Evolutionary conservation across 2,329 filamentous ascomycete genomes (phyloP).

Genomic region (Ophiobolus disseminans): DNA sequence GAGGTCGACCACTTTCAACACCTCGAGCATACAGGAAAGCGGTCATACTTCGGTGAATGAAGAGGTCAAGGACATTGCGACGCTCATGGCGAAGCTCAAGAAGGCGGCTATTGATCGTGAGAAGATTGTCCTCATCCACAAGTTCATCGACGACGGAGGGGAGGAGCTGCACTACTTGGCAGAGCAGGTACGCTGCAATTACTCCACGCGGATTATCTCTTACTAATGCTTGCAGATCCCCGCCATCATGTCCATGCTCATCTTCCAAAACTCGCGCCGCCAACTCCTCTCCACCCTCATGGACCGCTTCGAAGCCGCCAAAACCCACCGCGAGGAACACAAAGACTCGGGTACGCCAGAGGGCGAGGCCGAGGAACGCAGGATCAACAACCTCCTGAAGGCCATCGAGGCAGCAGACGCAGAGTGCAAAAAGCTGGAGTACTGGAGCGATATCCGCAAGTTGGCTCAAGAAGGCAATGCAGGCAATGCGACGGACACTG

Average conservation of each 20-base stretch:
- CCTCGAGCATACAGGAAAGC: conserved; percentile 45
- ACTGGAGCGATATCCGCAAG: conserved; percentile 76
- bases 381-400: conserved; percentile 72
- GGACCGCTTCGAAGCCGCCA: conserved; percentile 59
- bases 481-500: conserved; percentile 40
- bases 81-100: conserved; percentile 73
- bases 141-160: conserved; percentile 78
- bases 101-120: conserved; percentile 83
- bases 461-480: conserved; percentile 49
- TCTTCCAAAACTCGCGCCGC: conserved; percentile 87
- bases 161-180: conserved; percentile 76
- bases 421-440: conserved; percentile 81
- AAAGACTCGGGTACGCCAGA: conserved; percentile 51
- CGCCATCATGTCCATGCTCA: conserved; percentile 68
- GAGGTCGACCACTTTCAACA: conserved; percentile 52
- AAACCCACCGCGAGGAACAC: conserved; percentile 58
- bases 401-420: conserved; percentile 79
- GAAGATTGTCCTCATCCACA: conserved; percentile 82
- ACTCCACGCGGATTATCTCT: no score
- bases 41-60: conserved; percentile 53
- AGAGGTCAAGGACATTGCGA: conserved; percentile 69
- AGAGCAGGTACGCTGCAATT: conserved; percentile 55
- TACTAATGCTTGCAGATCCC: conserved; percentile 39
- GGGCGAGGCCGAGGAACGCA: conserved; percentile 56
- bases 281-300: conserved; percentile 76